Percentiles rank a stretch among this genome's conserved stretches.
Evolutionary conservation across 1,139 yeast genomes (phyloP).

Genomic region (Yamadazyma sp.): DNA sequence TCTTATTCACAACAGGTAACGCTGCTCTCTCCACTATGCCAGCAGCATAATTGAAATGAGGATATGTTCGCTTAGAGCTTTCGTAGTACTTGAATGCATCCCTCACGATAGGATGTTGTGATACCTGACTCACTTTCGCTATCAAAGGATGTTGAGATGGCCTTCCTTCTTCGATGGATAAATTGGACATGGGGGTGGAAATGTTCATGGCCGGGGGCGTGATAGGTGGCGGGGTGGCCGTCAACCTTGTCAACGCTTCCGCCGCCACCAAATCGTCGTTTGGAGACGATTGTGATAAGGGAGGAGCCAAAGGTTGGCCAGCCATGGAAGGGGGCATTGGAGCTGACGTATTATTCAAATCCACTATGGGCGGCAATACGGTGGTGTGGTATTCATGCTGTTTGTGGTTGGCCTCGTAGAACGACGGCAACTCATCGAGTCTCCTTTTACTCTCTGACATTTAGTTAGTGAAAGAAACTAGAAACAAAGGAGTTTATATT

Average conservation of each 20-base stretch:
- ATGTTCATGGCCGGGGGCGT: slow-evolving; percentile 12
- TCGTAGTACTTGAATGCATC: slow-evolving; percentile 63
- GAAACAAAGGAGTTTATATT: slow-evolving; percentile 1
- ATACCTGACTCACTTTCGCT: slow-evolving; percentile 43
- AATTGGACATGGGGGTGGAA: slow-evolving; percentile 16
- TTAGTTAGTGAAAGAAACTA: neutral
- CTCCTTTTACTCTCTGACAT: neutral
- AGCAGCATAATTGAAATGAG: slow-evolving; percentile 66
- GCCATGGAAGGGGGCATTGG: neutral
- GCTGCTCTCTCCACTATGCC: slow-evolving; percentile 66
- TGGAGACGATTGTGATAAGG: neutral
- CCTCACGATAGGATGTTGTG: slow-evolving; percentile 50
- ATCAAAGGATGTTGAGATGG: slow-evolving; percentile 38
- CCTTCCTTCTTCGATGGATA: slow-evolving; percentile 15
- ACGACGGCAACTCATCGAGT: neutral
- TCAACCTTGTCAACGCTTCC: slow-evolving; percentile 34
- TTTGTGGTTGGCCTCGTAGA: neutral
- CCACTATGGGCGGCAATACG: slow-evolving; percentile 1
- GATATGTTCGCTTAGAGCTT: slow-evolving; percentile 50
- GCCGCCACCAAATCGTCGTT: slow-evolving; percentile 29
- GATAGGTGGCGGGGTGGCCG: slow-evolving; percentile 16
- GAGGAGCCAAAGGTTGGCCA: neutral
- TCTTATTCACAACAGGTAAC: slow-evolving; percentile 52
- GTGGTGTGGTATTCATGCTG: neutral
- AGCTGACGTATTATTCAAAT: neutral